These are phyloP conservation scores for Trametes polyzona DNA, from an alignment of 1,284 basidiomycete species.

Conservation along the genomic window DNA sequence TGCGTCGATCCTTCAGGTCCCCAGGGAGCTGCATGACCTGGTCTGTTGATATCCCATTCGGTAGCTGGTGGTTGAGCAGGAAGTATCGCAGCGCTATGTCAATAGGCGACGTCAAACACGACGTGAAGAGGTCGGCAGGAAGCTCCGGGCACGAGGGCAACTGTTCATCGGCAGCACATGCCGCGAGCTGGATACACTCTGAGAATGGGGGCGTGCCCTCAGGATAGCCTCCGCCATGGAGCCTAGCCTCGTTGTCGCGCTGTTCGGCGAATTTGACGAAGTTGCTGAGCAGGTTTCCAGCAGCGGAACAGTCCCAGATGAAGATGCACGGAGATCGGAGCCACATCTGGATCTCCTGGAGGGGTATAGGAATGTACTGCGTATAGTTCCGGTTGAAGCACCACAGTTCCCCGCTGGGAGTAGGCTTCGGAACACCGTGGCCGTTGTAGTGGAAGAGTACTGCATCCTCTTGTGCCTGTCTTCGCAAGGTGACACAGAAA, in stretches of 20 bases:
- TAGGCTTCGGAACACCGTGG: slow-evolving; percentile 97
- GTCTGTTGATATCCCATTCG: slow-evolving; percentile 79
- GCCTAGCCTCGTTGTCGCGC: slow-evolving; percentile 79
- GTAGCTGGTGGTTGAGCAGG: slow-evolving; percentile 87
- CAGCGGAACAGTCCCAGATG: slow-evolving; percentile 98
- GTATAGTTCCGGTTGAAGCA: slow-evolving; percentile 98
- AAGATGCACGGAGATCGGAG: slow-evolving; percentile 94
- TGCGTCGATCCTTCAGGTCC: slow-evolving; percentile 94
- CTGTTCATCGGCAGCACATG: slow-evolving; percentile 90
- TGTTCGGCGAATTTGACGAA: slow-evolving; percentile 89
- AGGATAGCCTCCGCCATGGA: slow-evolving; percentile 60
- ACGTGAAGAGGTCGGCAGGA: slow-evolving; percentile 97
- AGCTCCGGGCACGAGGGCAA: slow-evolving; percentile 96
- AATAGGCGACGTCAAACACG: slow-evolving; percentile 96
- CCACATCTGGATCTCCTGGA: slow-evolving; percentile 93
- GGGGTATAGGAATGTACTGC: slow-evolving; percentile 96
- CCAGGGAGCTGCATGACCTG: slow-evolving; percentile 97
- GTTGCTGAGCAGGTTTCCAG: slow-evolving; percentile 91
- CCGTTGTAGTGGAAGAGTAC: slow-evolving; percentile 99
- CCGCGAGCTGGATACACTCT: slow-evolving; percentile 94
- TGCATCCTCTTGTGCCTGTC: slow-evolving; percentile 92
- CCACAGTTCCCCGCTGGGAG: slow-evolving; percentile 96
- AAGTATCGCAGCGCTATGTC: slow-evolving; percentile 97
- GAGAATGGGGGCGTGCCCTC: slow-evolving; percentile 76
- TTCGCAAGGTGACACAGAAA: slow-evolving; percentile 85